phyloP scores from a whole-genome alignment of 441 rosid genomes.

The Dalechampia spathulata region DNA sequence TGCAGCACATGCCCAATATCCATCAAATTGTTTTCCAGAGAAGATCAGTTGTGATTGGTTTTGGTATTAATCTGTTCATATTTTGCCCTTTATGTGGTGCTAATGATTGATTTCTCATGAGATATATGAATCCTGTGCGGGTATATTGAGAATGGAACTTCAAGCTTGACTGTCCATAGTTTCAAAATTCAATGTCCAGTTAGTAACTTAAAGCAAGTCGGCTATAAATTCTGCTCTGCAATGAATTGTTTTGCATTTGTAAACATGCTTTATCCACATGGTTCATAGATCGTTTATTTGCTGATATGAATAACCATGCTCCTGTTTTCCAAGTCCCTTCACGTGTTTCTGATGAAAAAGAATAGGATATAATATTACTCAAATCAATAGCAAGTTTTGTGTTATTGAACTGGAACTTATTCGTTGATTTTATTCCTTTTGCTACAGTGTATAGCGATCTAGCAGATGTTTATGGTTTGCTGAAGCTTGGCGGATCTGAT shows the following conservation, averaged over 20 bases:
- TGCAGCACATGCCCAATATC: too few species aligned
- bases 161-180: too few species aligned
- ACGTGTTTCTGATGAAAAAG: too few species aligned
- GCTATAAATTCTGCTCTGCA: too few species aligned
- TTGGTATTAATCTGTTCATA: neutral
- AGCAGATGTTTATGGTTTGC: conserved; percentile 63
- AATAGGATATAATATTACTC: neutral
- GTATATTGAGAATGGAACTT: too few species aligned
- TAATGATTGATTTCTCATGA: too few species aligned
- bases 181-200: too few species aligned
- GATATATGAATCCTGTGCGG: too few species aligned
- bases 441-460: conserved; percentile 65
- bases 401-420: neutral
- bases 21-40: neutral
- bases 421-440: conserved; percentile 10
- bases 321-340: neutral
- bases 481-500: conserved; percentile 96
- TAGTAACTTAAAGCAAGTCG: too few species aligned
- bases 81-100: too few species aligned
- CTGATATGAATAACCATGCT: neutral
- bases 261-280: neutral
- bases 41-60: neutral
- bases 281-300: neutral
- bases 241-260: too few species aligned
- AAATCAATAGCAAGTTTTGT: neutral